These are phyloP conservation scores for Teratosphaeria viscida DNA, from an alignment of 2,329 filamentous ascomycete genomes.

Conservation along the genomic window DNA sequence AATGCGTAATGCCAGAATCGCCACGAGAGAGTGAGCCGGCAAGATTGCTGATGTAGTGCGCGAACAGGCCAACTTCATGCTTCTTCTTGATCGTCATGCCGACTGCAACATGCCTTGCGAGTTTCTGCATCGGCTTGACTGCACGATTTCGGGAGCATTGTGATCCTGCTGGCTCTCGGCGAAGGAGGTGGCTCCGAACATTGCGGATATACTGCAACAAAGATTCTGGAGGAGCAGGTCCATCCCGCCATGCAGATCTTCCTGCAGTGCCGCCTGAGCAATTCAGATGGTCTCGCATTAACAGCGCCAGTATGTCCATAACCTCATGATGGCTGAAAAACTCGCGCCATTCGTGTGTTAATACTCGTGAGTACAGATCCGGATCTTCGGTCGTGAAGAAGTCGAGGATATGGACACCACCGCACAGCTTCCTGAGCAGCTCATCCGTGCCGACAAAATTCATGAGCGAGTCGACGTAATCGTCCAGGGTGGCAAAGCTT, in stretches of 20 bases:
- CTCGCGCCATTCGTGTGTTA: slow-evolving; percentile 70
- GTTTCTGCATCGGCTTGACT: slow-evolving; percentile 35
- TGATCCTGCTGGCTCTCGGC: slow-evolving; percentile 43
- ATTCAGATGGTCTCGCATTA: slow-evolving; percentile 66
- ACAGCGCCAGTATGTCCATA: slow-evolving; percentile 66
- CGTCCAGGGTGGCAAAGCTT: slow-evolving; percentile 56
- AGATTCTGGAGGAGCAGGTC: slow-evolving; percentile 42
- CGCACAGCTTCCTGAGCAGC: slow-evolving; percentile 79
- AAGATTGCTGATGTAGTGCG: slow-evolving; percentile 69
- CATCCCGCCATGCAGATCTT: slow-evolving; percentile 32
- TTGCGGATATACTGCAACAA: slow-evolving; percentile 62
- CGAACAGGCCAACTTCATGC: slow-evolving; percentile 86
- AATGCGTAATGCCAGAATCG: slow-evolving; percentile 56
- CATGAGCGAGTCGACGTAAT: slow-evolving; percentile 70
- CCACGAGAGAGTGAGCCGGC: slow-evolving; percentile 37
- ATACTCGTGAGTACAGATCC: slow-evolving; percentile 65
- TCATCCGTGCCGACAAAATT: slow-evolving; percentile 63
- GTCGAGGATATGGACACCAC: slow-evolving; percentile 92
- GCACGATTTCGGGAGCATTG: slow-evolving; percentile 22
- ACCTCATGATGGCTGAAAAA: slow-evolving; percentile 65
- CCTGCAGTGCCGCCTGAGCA: slow-evolving; percentile 18
- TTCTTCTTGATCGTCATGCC: slow-evolving; percentile 96
- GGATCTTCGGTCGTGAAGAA: slow-evolving; percentile 75
- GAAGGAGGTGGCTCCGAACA: slow-evolving; percentile 53
- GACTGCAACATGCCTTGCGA: slow-evolving; percentile 64